Evolutionary conservation across 768 basidiomycete species (phyloP).

Genomic region (Exidia glandulosa): DNA sequence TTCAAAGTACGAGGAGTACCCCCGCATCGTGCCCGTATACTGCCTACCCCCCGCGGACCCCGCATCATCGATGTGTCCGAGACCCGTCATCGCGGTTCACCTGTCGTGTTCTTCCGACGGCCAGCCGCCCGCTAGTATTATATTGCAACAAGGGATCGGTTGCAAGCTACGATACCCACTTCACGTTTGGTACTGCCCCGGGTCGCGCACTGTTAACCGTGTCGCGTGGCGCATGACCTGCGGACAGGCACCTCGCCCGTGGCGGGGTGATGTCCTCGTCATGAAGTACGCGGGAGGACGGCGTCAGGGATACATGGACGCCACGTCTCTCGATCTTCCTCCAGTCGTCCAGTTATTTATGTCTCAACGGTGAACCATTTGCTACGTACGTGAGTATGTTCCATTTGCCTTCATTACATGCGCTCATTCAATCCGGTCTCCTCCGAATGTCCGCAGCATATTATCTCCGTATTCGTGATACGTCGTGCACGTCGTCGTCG

Average conservation of each 20-base stretch:
- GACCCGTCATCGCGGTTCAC: slow-evolving; percentile 48
- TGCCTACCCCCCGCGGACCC: slow-evolving; percentile 64
- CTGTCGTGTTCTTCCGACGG: slow-evolving; percentile 43
- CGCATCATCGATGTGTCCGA: slow-evolving; percentile 61
- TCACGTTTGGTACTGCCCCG: slow-evolving; percentile 70
- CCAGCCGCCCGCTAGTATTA: slow-evolving; percentile 43
- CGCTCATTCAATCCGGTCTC: background rate
- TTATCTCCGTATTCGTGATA: too few species aligned
- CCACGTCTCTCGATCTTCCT: slow-evolving; percentile 73
- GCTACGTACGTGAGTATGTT: background rate
- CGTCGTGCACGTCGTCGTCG: too few species aligned
- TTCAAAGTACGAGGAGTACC: slow-evolving; percentile 41
- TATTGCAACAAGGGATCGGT: slow-evolving; percentile 74
- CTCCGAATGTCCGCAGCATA: too few species aligned
- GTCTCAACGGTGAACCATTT: slow-evolving; percentile 47
- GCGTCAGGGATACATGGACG: slow-evolving; percentile 74
- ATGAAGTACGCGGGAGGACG: slow-evolving; percentile 59
- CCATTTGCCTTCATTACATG: background rate
- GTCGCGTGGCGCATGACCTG: slow-evolving; percentile 76
- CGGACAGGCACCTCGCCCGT: slow-evolving; percentile 62
- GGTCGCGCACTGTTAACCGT: slow-evolving; percentile 59
- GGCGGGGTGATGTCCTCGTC: slow-evolving; percentile 24
- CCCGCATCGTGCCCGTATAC: slow-evolving; percentile 55
- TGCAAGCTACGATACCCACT: slow-evolving; percentile 77
- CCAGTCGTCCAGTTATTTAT: slow-evolving; percentile 82